Evolutionary conservation across 805 yeast genomes (phyloP).

Genomic region (Nakazawaea ishiwadae): DNA sequence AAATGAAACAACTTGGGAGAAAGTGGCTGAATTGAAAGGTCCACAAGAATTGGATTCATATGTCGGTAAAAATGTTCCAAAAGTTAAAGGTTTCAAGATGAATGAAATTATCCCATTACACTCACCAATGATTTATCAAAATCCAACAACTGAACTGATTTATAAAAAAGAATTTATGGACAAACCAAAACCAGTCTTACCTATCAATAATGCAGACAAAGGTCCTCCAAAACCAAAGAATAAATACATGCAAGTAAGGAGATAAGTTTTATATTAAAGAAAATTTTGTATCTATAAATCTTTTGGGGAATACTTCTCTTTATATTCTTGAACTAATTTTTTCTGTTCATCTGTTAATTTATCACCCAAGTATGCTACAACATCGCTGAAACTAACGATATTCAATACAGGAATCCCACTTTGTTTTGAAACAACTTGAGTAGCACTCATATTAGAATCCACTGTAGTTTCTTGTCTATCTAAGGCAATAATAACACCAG

Average conservation of each 20-base stretch:
- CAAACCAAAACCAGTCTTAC: slow-evolving; percentile 31
- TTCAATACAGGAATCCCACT: slow-evolving; percentile 80
- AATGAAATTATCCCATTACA: slow-evolving; percentile 86
- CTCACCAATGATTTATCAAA: slow-evolving; percentile 73
- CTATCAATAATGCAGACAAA: slow-evolving; percentile 26
- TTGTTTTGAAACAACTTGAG: slow-evolving; percentile 68
- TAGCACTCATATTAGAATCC: slow-evolving; percentile 67
- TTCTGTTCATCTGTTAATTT: slow-evolving; percentile 56
- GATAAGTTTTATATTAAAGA: no score
- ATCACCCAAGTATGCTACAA: slow-evolving; percentile 56
- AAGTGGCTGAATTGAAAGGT: slow-evolving; percentile 60
- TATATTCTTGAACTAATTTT: slow-evolving; percentile 53
- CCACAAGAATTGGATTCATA: slow-evolving; percentile 59
- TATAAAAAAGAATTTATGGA: slow-evolving; percentile 40
- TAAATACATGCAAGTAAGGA: slow-evolving; percentile 60
- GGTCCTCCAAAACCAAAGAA: slow-evolving; percentile 49
- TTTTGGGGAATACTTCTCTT: slow-evolving; percentile 42
- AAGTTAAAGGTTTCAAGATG: slow-evolving; percentile 83
- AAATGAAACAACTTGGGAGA: slow-evolving; percentile 65
- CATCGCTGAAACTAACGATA: slow-evolving; percentile 73
- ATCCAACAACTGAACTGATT: slow-evolving; percentile 72
- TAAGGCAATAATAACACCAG: slow-evolving; percentile 84
- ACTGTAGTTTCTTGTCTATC: slow-evolving; percentile 92
- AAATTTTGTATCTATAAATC: slow-evolving; percentile 8
- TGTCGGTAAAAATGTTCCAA: slow-evolving; percentile 58